phyloP scores from a whole-genome alignment of 805 yeast species.

The Lipomyces mesembrius region DNA sequence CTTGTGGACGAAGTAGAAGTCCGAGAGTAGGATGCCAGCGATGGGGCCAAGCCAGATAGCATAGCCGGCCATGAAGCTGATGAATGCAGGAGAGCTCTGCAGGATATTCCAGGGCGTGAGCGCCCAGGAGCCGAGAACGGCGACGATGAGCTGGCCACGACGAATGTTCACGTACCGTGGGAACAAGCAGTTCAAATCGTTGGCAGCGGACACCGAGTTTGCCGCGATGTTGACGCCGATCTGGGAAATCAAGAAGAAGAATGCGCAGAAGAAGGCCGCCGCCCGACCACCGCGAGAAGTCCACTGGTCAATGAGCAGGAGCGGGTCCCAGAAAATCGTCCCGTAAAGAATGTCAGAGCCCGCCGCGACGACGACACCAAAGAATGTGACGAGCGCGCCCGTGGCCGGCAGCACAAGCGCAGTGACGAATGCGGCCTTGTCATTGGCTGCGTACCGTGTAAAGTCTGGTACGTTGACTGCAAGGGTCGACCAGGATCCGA shows the following conservation, averaged over 20 bases:
- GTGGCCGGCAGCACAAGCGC: slow-evolving; percentile 19
- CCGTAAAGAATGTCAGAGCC: slow-evolving; percentile 31
- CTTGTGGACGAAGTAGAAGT: slow-evolving; percentile 29
- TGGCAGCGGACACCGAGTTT: slow-evolving; percentile 50
- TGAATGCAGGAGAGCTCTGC: slow-evolving; percentile 47
- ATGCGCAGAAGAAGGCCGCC: slow-evolving; percentile 33
- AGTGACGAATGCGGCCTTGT: slow-evolving; percentile 4
- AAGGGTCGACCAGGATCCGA: slow-evolving; percentile 21
- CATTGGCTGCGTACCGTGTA: slow-evolving; percentile 53
- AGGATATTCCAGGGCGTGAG: slow-evolving; percentile 51
- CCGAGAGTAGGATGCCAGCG: slow-evolving; percentile 30
- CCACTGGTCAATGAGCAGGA: slow-evolving; percentile 22
- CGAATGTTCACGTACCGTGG: slow-evolving; percentile 62
- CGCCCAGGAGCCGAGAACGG: slow-evolving; percentile 46
- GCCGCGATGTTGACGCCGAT: slow-evolving; percentile 71
- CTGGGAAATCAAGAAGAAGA: slow-evolving; percentile 66
- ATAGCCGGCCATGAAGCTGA: slow-evolving; percentile 47
- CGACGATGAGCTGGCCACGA: slow-evolving; percentile 58
- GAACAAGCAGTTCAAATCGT: slow-evolving; percentile 46
- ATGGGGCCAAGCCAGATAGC: slow-evolving; percentile 52
- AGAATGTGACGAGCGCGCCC: slow-evolving; percentile 13
- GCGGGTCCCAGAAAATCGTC: slow-evolving; percentile 27
- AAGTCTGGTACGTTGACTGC: slow-evolving; percentile 27
- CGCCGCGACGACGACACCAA: slow-evolving; percentile 29
- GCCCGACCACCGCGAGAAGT: slow-evolving; percentile 31